Evolutionary conservation across 352 stramenopile genomes (phyloP).

Genomic region (Blastocystis hominis): DNA sequence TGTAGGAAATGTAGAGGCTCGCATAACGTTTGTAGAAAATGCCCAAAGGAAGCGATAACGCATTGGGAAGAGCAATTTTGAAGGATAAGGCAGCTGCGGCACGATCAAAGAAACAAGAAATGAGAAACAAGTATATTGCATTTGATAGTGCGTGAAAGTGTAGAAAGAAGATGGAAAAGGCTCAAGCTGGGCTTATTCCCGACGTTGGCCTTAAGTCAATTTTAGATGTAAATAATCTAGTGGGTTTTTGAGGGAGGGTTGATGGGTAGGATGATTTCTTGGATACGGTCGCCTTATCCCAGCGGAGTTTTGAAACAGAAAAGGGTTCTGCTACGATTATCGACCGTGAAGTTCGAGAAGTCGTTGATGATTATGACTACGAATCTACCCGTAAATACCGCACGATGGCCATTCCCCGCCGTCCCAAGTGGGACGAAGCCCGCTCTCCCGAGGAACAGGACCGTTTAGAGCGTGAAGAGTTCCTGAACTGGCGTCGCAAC

Average conservation of each 20-base stretch:
- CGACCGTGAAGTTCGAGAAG: conserved; percentile 5
- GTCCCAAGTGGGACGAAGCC: conserved; percentile 81
- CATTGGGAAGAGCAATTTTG: conserved; percentile 12
- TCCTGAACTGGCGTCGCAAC: conserved; percentile 88
- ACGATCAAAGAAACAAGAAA: conserved; percentile 33
- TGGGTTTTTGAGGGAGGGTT: neutral
- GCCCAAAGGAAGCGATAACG: neutral
- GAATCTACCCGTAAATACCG: neutral
- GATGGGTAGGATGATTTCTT: conserved; percentile 41
- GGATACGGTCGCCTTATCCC: neutral
- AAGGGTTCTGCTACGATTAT: conserved; percentile 8
- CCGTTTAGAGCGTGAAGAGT: conserved; percentile 84
- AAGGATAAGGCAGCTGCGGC: neutral
- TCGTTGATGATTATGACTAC: neutral
- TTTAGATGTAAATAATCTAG: conserved; percentile 33
- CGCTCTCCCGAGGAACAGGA: conserved; percentile 91
- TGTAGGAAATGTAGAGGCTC: too few species aligned
- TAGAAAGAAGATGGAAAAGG: conserved; percentile 35
- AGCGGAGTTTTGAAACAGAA: conserved; percentile 37
- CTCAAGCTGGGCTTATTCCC: neutral
- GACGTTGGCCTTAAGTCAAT: conserved; percentile 3
- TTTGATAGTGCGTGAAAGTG: neutral
- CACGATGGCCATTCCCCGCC: conserved; percentile 81
- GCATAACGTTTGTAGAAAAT: neutral
- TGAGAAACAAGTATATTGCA: neutral